Evolutionary conservation across 1,284 basidiomycete species (phyloP), one percentile per base, ranked within the genome.

Genomic region (Stygiomarasmius scandens): DNA sequence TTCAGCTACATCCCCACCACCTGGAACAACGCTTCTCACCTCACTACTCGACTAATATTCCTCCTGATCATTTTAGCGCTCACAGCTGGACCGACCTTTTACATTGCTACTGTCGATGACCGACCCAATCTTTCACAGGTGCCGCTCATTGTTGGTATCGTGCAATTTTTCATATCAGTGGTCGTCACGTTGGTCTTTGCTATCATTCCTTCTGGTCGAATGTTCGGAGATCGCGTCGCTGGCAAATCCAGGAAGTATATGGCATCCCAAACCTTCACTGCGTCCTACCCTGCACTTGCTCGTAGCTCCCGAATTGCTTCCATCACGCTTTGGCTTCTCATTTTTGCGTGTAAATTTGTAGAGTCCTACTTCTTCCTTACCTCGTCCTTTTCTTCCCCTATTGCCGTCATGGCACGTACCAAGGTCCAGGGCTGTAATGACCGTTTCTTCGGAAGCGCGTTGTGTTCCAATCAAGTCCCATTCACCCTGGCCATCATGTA

Each of bases 291-390:
- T 0, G 74, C 80, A 3, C 84, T 96, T 44, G 74, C 82, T 25
- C 77, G 82, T 51, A 73, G 75, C 43, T 84, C 90, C 8, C 92
- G 95, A 49, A 77, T 80, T 8, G 92, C 92, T 2, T 95, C 92
- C 38, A 85, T 95, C 68, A 66, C 80, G n/a, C 81, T 97, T 50
- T 98, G 95, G 95, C 56, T 91, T 48, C 84, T 96, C 59, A 84
- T 97, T 68, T 97, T 97, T 68, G 80, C 86, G 12, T 96, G 94
- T 85, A 98, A 98, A 74, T 92, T 95, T 66, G 80, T 82, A 41
- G 95, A 98, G 73, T 96, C 94, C 8, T 97, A 96, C 79, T 98
- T 97, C 80, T 98, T 96, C 85, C 77, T 98, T 65, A 93, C 94
- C 1, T 83, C 90, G 25, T 96, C 94, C 25, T 96, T 97, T 84